phyloP scores from a whole-genome alignment of 2,329 filamentous ascomycete genomes.

The Sclerotinia glacialis region DNA sequence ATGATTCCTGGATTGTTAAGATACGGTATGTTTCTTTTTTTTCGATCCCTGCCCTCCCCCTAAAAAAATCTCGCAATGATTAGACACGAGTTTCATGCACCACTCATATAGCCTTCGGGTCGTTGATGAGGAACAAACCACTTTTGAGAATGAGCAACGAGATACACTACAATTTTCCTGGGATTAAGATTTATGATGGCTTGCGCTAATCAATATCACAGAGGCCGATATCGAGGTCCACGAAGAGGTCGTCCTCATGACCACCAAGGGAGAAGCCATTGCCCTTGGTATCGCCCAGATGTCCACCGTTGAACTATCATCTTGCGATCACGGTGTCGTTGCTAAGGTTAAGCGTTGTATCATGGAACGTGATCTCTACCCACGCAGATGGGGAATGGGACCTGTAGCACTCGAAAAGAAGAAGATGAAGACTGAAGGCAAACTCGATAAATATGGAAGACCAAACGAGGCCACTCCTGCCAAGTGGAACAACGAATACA shows the following conservation, averaged over 20 bases:
- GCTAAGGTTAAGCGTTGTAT: conserved; percentile 99
- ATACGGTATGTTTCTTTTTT: conserved; percentile 61
- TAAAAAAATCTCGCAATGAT: conserved; percentile 65
- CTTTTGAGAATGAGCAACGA: conserved; percentile 18
- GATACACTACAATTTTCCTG: background rate
- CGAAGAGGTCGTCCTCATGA: conserved; percentile 97
- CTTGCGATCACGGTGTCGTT: conserved; percentile 95
- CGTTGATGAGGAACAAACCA: conserved; percentile 75
- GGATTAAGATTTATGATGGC: background rate
- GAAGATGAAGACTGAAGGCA: conserved; percentile 98
- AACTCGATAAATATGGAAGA: conserved; percentile 96
- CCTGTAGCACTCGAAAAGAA: conserved; percentile 96
- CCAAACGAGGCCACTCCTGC: conserved; percentile 89
- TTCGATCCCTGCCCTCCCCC: too few relatives aligned
- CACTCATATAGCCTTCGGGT: conserved; percentile 91
- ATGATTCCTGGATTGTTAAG: conserved; percentile 96
- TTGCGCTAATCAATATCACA: conserved; percentile 42
- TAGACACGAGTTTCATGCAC: conserved; percentile 95
- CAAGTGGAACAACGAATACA: conserved; percentile 90
- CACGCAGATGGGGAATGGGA: conserved; percentile 91
- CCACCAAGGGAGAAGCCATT: conserved; percentile 98
- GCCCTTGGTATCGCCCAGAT: conserved; percentile 95
- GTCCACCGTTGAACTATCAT: conserved; percentile 95
- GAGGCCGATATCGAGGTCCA: conserved; percentile 89
- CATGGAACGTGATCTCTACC: conserved; percentile 99